These are phyloP conservation scores for Neurospora africana DNA, from an alignment of 495 filamentous ascomycete genomes.

Conservation along the genomic window DNA sequence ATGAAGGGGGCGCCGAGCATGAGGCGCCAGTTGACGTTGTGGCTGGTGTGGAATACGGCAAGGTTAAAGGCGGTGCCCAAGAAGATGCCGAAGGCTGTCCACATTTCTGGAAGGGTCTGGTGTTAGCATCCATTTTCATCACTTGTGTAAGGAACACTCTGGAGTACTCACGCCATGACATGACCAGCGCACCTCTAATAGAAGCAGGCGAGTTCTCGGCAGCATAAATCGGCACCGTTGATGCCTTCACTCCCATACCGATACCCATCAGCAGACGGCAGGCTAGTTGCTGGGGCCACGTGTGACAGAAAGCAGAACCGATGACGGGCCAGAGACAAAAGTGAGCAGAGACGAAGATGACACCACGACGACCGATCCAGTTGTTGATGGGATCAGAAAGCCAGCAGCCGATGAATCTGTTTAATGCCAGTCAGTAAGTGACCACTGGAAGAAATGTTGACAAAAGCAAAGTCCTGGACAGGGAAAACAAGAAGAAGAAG, in stretches of 20 bases:
- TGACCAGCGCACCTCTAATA: conserved; percentile 70
- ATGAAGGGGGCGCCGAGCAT: conserved; percentile 70
- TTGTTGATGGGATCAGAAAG: conserved; percentile 61
- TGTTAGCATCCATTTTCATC: background rate
- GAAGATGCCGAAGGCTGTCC: conserved; percentile 76
- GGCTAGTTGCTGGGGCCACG: conserved; percentile 51
- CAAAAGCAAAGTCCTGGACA: background rate
- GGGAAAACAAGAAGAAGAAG: background rate
- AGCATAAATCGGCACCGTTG: conserved; percentile 60
- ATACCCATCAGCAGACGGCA: conserved; percentile 59
- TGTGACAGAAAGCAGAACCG: conserved; percentile 53
- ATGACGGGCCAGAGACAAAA: conserved; percentile 54
- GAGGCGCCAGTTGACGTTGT: conserved; percentile 56
- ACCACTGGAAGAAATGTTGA: background rate
- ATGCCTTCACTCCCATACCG: conserved; percentile 57
- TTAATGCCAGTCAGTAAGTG: background rate
- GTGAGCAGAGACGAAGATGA: conserved; percentile 55
- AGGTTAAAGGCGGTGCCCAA: conserved; percentile 63
- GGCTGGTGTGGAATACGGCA: conserved; percentile 42
- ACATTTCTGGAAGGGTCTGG: conserved; percentile 40
- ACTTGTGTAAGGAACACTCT: background rate
- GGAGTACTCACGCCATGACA: conserved; percentile 53
- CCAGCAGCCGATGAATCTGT: conserved; percentile 49
- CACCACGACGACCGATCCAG: conserved; percentile 52
- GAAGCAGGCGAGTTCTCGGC: conserved; percentile 66